phyloP scores from a whole-genome alignment of 352 stramenopile genomes.

The Phytophthora capsici region DNA sequence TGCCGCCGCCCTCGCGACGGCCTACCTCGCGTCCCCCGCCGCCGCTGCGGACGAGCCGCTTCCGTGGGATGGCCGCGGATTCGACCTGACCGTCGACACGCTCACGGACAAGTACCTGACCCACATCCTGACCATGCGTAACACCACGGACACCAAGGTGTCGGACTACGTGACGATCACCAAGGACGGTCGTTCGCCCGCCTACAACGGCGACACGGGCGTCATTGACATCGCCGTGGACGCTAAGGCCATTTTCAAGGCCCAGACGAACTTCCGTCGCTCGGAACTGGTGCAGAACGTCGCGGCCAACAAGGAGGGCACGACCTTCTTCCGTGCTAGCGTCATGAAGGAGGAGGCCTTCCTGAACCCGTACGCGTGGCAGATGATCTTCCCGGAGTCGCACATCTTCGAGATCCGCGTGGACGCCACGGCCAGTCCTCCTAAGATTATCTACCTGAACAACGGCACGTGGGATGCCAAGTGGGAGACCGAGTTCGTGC shows the following conservation, averaged over 20 bases:
- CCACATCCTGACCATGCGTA: constrained; percentile 63
- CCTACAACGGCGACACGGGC: constrained; percentile 68
- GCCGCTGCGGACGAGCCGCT: constrained; percentile 16
- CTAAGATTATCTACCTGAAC: constrained; percentile 21
- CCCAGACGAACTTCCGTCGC: constrained; percentile 9
- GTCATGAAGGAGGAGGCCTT: constrained; percentile 17
- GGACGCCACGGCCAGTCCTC: neutral
- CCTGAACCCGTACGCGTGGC: constrained; percentile 5
- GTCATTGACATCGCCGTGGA: constrained; percentile 45
- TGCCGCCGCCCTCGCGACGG: neutral
- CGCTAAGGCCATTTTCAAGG: constrained; percentile 16
- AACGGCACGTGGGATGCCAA: constrained; percentile 18
- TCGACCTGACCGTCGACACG: constrained; percentile 56
- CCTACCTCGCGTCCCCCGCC: constrained; percentile 6
- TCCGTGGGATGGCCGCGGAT: constrained; percentile 59
- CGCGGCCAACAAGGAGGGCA: constrained; percentile 2
- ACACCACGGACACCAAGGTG: constrained; percentile 30
- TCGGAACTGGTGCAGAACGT: constrained; percentile 17
- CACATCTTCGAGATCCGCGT: constrained; percentile 17
- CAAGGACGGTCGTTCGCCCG: constrained; percentile 48
- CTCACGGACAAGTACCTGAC: constrained; percentile 61
- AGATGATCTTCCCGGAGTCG: constrained; percentile 16
- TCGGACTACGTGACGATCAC: constrained; percentile 56
- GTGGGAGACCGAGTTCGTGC: constrained; percentile 12
- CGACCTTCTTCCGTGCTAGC: constrained; percentile 15